phyloP scores from a whole-genome alignment of 2,329 filamentous ascomycete species.

The Ascochyta clinopodiicola region DNA sequence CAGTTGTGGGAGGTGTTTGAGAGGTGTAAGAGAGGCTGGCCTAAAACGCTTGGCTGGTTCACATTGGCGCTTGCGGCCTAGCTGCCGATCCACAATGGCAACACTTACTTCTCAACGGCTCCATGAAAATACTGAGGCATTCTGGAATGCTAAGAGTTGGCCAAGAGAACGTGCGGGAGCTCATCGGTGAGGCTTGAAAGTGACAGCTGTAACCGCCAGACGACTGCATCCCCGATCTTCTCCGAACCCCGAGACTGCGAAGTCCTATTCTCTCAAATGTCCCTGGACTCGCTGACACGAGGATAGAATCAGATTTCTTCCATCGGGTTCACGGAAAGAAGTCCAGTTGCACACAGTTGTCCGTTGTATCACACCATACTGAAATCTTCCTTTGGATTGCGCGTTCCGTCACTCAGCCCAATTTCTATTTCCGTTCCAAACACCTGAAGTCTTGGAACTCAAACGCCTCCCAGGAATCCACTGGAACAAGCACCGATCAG shows the following conservation, averaged over 20 bases:
- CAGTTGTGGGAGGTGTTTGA: slow-evolving; percentile 36
- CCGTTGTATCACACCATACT: not conserved
- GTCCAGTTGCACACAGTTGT: not conserved
- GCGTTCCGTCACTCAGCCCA: not conserved
- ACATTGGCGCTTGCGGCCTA: slow-evolving; percentile 26
- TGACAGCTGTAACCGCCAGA: slow-evolving; percentile 26
- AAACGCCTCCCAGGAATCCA: slow-evolving; percentile 23
- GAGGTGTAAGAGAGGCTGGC: slow-evolving; percentile 31
- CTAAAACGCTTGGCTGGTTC: slow-evolving; percentile 33
- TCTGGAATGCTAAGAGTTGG: slow-evolving; percentile 1
- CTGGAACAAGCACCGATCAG: slow-evolving; percentile 25
- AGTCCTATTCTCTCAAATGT: slow-evolving; percentile 2
- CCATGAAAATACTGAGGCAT: slow-evolving; percentile 3
- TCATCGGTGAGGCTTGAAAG: slow-evolving; percentile 16
- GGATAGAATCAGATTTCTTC: not conserved
- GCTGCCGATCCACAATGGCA: slow-evolving; percentile 5
- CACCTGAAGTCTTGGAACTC: slow-evolving; percentile 37
- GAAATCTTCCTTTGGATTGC: not conserved
- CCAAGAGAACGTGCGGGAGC: slow-evolving; percentile 13
- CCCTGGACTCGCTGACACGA: slow-evolving; percentile 1
- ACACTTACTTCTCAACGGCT: slow-evolving; percentile 8
- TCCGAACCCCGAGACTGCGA: slow-evolving; percentile 12
- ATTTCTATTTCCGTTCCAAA: slow-evolving; percentile 30
- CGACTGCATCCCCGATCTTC: slow-evolving; percentile 10
- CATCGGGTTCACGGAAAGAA: not conserved